Base-by-base conservation (phyloP, 2,329 filamentous ascomycete genomes). In the Xylariales sp. region DNA sequence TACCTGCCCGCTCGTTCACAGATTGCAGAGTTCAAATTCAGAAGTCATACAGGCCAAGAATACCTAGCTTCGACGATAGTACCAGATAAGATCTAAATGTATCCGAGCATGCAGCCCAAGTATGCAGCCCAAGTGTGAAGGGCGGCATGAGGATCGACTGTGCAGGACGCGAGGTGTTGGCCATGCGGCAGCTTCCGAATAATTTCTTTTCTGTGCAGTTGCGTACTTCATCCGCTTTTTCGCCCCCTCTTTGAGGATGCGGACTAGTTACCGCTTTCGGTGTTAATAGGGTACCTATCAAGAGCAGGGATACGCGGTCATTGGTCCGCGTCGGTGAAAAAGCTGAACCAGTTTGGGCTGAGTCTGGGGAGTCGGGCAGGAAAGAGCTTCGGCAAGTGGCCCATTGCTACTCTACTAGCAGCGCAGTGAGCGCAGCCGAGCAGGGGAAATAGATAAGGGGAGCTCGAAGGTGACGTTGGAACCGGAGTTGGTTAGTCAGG, bases 261-360 rank as follows among this genome's bases (percentile, higher is more conserved):
- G 36, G 36, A 19, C 39, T 34, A 48, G 60, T 21, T 58, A 48
- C 49, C 50, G 51, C 33, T 61, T 60, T 37, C 56, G 60, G 63
- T 31, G 38, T 53, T 53, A 53, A 53, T 48, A 34, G 38, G 38
- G 36, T 45, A 40, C 42, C n/a, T n/a, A 28, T 46, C 43, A 54
- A 45, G 39, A 20, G 31, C 51, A 51, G 43, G 49, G 49, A 42
- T 53, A 47, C 44, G 44, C 50, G 44, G 40, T 44, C 16, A 21
- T 11, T 12, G 19, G 20, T 15, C 18, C 12, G 19, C 18, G 21
- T 15, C 31, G 38, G 16, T 25, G 35, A 16, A 20, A 25, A 45
- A 31, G 47, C 40, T 43, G 49, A 38, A 45, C 41, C 33, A 14
- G 41, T 39, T 32, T 15, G 31, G 11, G 22, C 29, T 35, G 38